Evolutionary conservation across 768 basidiomycete species (phyloP), one percentile per base, ranked within the genome.

Genomic region (Gyrodon lividus): DNA sequence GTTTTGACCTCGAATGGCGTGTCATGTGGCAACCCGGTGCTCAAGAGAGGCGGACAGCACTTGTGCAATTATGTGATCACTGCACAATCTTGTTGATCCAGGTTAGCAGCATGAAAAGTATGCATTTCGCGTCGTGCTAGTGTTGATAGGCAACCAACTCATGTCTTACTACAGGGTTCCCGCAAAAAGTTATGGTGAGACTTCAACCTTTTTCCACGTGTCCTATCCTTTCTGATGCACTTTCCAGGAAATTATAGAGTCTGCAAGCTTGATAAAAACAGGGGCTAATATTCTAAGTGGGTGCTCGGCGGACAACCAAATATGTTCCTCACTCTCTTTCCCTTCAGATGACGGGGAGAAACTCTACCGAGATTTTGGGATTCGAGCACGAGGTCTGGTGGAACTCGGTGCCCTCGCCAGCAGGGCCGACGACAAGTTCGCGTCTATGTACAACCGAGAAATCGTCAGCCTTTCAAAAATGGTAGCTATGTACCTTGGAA

Each of bases 1-100:
- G 80, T 6, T 77, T 80, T 24, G 79, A 80, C 61, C 66, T 80
- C 37, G 79, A 80, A 57, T 80, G 79, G 79, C 63, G 68, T 14
- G 69, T 76, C 17, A 58, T 60, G 40, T 70, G 65, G 46, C 56
- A 63, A n/a, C 62, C 61, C 4, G 60, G 67, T 28, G 62, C 66
- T 6, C 52, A 61, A 30, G 70, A 72, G 48, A 64, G 71, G 43
- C 65, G 68, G 28, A 72, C 74, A 2, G 75, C 79, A 0, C 62
- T 78, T 2, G 72, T 80, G 1, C 79, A 81, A 56, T 45, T 81
- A 0, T 74, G 71, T 34, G 77, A 80, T 50, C 58, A 48, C 20
- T 59, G 59, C 1, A 74, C 68, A 19, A 75, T 81, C 22, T 54
- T 81, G 43, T 65, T 81, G 26, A 66, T 79, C 33, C 79, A 81